phyloP scores from a whole-genome alignment of 1,284 basidiomycete species.

The Cryptococcus deneoformans region DNA sequence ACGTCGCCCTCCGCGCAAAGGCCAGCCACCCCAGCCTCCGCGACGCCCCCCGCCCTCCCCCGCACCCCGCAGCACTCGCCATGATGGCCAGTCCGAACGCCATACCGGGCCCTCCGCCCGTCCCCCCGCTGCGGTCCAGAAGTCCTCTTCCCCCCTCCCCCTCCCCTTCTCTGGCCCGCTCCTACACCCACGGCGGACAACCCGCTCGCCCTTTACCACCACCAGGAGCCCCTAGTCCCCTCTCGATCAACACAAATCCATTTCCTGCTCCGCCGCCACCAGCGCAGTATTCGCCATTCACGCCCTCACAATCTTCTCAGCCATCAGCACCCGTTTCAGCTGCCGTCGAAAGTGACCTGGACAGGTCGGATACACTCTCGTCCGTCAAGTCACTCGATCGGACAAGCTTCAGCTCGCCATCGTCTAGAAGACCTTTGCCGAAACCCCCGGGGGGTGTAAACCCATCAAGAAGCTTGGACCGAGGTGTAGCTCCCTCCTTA shows the following conservation, averaged over 20 bases:
- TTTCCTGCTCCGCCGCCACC: background rate
- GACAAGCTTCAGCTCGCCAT: conserved; percentile 16
- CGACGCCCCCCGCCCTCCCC: background rate
- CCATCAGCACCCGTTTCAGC: conserved; percentile 2
- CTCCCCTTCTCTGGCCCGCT: background rate
- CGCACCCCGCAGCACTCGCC: conserved; percentile 9
- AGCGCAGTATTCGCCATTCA: conserved; percentile 8
- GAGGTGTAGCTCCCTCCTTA: conserved; percentile 20
- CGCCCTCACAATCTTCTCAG: conserved; percentile 1
- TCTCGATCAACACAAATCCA: background rate
- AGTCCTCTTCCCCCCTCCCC: conserved; percentile 1
- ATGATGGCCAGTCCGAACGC: conserved; percentile 14
- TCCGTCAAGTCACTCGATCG: conserved; percentile 46
- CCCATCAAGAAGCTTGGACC: conserved; percentile 38
- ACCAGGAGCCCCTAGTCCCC: background rate
- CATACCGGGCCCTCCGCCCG: conserved; percentile 7
- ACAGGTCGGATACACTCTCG: conserved; percentile 44
- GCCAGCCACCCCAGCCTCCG: background rate
- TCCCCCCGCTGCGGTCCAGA: conserved; percentile 9
- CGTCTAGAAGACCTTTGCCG: conserved; percentile 32
- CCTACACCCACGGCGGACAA: background rate
- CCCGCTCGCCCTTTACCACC: background rate
- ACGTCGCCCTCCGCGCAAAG: conserved; percentile 24
- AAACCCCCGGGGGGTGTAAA: conserved; percentile 38
- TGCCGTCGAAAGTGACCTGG: conserved; percentile 23